Base-by-base conservation (phyloP, 1,284 basidiomycete species). In the Pyrrhoderma noxium region DNA sequence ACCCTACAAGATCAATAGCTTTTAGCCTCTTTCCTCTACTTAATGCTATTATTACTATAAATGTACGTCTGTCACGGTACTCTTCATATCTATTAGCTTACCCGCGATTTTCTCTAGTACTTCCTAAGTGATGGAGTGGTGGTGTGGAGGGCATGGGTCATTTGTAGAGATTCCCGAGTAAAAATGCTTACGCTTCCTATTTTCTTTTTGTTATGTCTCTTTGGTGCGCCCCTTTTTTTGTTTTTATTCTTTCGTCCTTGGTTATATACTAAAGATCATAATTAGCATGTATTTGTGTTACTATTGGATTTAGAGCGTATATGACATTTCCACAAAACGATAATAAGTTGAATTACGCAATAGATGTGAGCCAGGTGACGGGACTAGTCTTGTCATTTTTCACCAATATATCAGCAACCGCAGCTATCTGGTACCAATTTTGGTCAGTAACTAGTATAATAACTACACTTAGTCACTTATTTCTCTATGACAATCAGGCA, bases 121-220 rank as follows among this genome's bases (percentile, higher is more conserved):
- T 14, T 42, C 8, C 8, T 49, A 27, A 49, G 37, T 16, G 47
- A 49, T 19, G n/a, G 47, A 40, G 47, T 49, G 2, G 47, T 49
- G 7, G 47, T 49, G 14, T 49, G 47, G 47, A 36, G 47, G n/a
- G 47, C 47, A 2, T 49, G 39, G 47, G 38, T 42, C 3, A 19
- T 49, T 7, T 40, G 47, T 18, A 49, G 21, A 18, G 21, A 42
- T 13, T 4, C 16, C 2, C 23, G 38, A 13, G 40, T 21, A 9
- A 37, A 2, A 13, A 47, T 47, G 11, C 22, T 47, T 14, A 22
- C 21, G 35, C 21, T 47, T n/a, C 45, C 45, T 27, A 21, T 47
- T 13, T 21, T 37, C 22, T 47, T 47, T 27, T 34, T 47, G 5
- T 27, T 23, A 19, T 47, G 27, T 27, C 22, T 37, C 4, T 47